Conservation (phyloP, 805 yeast species). For the Pachysolen tannophilus region DNA sequence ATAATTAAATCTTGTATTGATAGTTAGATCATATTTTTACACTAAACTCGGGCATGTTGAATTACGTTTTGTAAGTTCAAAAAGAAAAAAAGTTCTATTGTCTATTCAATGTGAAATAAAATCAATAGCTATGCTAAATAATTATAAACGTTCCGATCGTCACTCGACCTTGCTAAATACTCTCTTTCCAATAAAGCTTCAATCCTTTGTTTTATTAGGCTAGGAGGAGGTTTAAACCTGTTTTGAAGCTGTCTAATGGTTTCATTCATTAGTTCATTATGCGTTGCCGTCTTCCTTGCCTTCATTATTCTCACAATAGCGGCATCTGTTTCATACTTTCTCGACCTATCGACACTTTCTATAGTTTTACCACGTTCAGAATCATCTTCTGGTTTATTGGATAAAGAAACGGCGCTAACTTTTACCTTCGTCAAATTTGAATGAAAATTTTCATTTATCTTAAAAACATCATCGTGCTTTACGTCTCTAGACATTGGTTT, state of each 20-base stretch:
- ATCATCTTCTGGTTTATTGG: constrained; percentile 41
- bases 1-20: no score
- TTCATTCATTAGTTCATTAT: constrained; percentile 61
- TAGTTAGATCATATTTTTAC: no score
- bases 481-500: constrained; percentile 70
- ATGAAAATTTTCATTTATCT: constrained; percentile 60
- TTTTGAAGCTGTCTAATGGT: constrained; percentile 48
- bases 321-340: constrained; percentile 69
- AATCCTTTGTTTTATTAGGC: constrained; percentile 61
- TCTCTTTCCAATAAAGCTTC: constrained; percentile 76
- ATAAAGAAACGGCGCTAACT: constrained; percentile 57
- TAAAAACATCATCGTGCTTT: constrained; percentile 52
- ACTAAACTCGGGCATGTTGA: no score
- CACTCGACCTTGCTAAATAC: constrained; percentile 64
- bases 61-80: no score
- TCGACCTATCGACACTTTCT: constrained; percentile 49
- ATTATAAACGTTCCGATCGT: constrained; percentile 50
- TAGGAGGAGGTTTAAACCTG: constrained; percentile 64
- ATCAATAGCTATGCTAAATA: constrained; percentile 70
- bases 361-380: constrained; percentile 46
- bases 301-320: constrained; percentile 88
- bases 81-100: no score
- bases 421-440: constrained; percentile 64
- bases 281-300: constrained; percentile 51
- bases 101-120: no score